Evolutionary conservation across 164 flowering plant species (phyloP).

Genomic region (Piper betle): DNA sequence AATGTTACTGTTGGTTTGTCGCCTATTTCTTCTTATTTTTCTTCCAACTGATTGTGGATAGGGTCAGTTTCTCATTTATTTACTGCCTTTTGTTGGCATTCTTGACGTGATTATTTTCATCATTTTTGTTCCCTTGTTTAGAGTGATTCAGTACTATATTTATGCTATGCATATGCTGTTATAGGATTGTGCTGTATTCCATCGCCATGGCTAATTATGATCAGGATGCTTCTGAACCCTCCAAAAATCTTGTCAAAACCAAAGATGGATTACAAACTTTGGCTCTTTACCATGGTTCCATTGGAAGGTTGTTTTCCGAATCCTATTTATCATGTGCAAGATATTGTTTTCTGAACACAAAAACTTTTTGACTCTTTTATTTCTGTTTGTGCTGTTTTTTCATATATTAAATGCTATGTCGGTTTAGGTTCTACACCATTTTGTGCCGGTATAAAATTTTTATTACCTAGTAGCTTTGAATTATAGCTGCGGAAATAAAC

Average conservation of each 20-base stretch:
- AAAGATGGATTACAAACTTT: slow-evolving; percentile 64
- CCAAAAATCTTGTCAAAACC: slow-evolving; percentile 40
- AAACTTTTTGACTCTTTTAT: background rate
- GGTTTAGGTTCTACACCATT: too few relatives aligned
- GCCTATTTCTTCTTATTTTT: too few relatives aligned
- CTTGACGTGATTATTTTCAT: background rate
- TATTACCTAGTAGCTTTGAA: too few relatives aligned
- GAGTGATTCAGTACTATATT: background rate
- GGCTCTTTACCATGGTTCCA: slow-evolving; percentile 58
- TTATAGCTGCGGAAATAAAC: too few relatives aligned
- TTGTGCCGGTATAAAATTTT: too few relatives aligned
- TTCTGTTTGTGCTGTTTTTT: background rate
- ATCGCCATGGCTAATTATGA: slow-evolving; percentile 77
- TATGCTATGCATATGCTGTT: slow-evolving; percentile 1
- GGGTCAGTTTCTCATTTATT: too few relatives aligned
- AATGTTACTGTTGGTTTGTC: too few relatives aligned
- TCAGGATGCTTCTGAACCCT: slow-evolving; percentile 32
- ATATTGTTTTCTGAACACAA: background rate
- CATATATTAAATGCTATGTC: background rate
- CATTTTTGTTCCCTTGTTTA: background rate
- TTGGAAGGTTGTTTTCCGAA: slow-evolving; percentile 50
- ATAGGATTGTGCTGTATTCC: slow-evolving; percentile 74
- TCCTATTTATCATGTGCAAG: background rate
- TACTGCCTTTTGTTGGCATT: background rate
- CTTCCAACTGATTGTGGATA: too few relatives aligned